Base-by-base conservation (phyloP, 805 yeast genomes). In the Barnettozyma sucrosica region DNA sequence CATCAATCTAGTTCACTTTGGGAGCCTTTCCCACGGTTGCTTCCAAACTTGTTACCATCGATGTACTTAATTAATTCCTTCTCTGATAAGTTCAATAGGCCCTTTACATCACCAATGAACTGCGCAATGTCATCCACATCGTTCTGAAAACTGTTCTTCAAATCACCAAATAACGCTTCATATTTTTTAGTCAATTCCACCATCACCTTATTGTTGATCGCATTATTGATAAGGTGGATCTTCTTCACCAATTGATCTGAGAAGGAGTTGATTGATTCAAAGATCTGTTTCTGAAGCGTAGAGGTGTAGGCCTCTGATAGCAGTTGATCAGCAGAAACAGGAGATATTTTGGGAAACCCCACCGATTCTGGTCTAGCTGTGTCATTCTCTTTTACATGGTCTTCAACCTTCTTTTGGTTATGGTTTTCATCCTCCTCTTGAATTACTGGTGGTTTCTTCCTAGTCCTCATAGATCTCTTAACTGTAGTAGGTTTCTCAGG, bases 121-220 rank as follows among this genome's bases (percentile, higher is more conserved):
- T 52, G 56, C 36, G 66, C 52, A 61, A 70, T 66, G 33, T 67
- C 65, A 38, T 63, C 62, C n/a, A 69, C 66, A 48, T 70, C 74
- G 34, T 51, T 57, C 30, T 65, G 63, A 47, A 69, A 70, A 24
- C 59, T 64, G 2, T 30, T 47, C 49, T 65, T 67, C 32, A 70
- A 50, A 4, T 66, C 64, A 11, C 55, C 54, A 44, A 70, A 64
- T 33, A 68, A 34, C 0, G 40, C 48, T 40, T 66, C 66, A 47
- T 70, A 70, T 46, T 68, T 68, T 9, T 50, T 51, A 0, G 72
- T 61, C 42, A 70, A 47, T 33, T 69, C 70, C 18, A 46, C 51
- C 49, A 65, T 54, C 3, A 69, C 57, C 44, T 61, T 67, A 37
- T 61, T 57, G 46, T 67, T 69, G 48, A 70, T 52, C 47, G 68